phyloP scores from a whole-genome alignment of 371 early-diverging fungal species.

The Mortierella sp. region DNA sequence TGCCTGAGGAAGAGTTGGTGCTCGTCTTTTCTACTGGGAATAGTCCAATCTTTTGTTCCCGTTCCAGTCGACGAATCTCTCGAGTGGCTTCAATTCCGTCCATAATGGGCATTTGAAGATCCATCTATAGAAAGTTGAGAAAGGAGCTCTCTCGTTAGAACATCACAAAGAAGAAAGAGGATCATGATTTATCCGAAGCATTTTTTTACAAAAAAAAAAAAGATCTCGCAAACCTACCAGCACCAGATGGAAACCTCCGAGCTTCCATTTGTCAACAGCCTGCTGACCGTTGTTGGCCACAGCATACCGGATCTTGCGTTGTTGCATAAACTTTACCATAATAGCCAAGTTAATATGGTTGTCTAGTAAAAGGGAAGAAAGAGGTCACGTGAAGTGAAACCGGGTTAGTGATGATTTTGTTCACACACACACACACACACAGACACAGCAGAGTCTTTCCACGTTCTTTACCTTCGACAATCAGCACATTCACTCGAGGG shows the following conservation, averaged over 20 bases:
- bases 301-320: conserved; percentile 74
- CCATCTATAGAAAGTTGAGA: conserved; percentile 64
- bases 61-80: conserved; percentile 76
- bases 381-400: neutral
- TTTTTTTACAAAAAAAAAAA: neutral
- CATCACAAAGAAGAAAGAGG: neutral
- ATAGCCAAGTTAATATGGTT: conserved; percentile 83
- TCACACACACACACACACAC: neutral
- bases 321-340: conserved; percentile 77
- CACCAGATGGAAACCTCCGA: conserved; percentile 79
- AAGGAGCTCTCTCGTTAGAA: no score
- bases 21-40: conserved; percentile 53
- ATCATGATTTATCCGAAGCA: neutral
- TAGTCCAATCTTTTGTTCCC: conserved; percentile 69
- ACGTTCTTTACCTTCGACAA: conserved; percentile 84
- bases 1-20: conserved; percentile 11
- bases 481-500: conserved; percentile 80
- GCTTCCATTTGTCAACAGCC: conserved; percentile 80
- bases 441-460: neutral
- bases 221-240: conserved; percentile 59
- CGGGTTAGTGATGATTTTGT: neutral
- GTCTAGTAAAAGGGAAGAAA: conserved; percentile 54
- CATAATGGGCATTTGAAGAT: conserved; percentile 86
- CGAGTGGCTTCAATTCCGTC: conserved; percentile 85
- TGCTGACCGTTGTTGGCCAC: conserved; percentile 81